Percentiles rank a stretch among this genome's conserved stretches.
Evolutionary conservation across 1,284 basidiomycete species (phyloP).

Genomic region (Apiotrichum domesticum): DNA sequence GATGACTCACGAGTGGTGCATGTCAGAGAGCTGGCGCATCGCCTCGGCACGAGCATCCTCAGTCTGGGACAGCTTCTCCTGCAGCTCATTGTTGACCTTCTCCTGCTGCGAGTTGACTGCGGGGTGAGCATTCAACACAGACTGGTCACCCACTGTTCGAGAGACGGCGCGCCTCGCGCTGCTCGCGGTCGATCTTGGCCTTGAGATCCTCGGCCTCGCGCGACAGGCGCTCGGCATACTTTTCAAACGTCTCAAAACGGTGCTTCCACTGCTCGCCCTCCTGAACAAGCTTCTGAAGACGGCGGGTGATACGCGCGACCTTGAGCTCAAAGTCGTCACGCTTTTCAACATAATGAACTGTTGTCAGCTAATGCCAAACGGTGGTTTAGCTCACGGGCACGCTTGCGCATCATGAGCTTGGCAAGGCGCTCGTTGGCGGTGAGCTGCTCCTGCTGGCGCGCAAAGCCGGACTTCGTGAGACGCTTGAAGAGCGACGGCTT

Average conservation of each 20-base stretch:
- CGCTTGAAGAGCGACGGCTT: conserved; percentile 83
- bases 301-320: conserved; percentile 42
- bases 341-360: conserved; percentile 76
- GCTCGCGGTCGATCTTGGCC: conserved; percentile 47
- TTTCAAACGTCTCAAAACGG: conserved; percentile 50
- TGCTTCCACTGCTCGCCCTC: conserved; percentile 50
- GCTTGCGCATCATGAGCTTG: conserved; percentile 67
- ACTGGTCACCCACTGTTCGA: conserved; percentile 12
- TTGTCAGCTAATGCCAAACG: no score
- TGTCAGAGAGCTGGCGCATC: conserved; percentile 45
- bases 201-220: conserved; percentile 48
- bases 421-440: conserved; percentile 72
- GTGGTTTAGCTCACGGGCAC: conserved; percentile 14
- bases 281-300: conserved; percentile 48
- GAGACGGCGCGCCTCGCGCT: conserved; percentile 45
- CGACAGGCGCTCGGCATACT: conserved; percentile 48
- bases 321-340: conserved; percentile 85
- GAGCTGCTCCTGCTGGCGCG: conserved; percentile 66
- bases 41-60: conserved; percentile 41
- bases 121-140: no score
- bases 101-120: conserved; percentile 26
- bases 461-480: conserved; percentile 60
- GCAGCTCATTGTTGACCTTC: conserved; percentile 34
- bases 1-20: conserved; percentile 31
- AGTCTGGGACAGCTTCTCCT: conserved; percentile 38